Evolutionary conservation across 192 early-diverging fungal species (phyloP), one percentile per base, ranked within the genome.

Genomic region (Oehlia diaphana): DNA sequence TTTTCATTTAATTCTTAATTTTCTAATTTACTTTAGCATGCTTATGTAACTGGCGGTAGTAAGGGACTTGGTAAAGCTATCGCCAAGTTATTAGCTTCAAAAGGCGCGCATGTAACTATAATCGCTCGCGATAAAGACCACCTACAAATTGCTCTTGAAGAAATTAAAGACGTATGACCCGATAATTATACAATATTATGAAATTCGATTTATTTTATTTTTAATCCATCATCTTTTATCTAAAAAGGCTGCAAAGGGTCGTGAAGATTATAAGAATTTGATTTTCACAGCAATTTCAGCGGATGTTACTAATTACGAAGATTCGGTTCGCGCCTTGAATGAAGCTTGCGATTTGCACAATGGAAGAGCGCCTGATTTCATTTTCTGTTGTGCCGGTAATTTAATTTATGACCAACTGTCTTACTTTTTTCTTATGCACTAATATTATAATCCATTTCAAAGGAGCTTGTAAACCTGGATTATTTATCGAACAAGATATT

Each of bases 11-110:
- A 21, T 53, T 39, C 14, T 70, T n/a, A 47, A 47, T 47, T 61
- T 10, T 14, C 28, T n/a, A 19, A 21, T 63, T 58, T 26, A 42
- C 39, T 19, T 26, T 82, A 92, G 81, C 92, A 93, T 82, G 91
- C 88, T 53, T 92, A 92, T 74, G 86, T 95, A 69, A 93, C 93
- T 0, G 93, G 93, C 70, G 92, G 92, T 75, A 93, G 92, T 80
- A 85, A 88, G n/a, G 93, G 93, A 0, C 85, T 93, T 13, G 92
- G 92, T 64, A 88, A 90, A 82, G 87, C 81, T 23, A 68, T 93
- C 0, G 92, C 91, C n/a, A 81, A 88, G 39, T 86, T 91, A 44
- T 80, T 93, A 53, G 92, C 87, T 2, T 88, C 90, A 26, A 86
- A 86, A 42, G 92, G 93, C 13, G 93, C 93, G 1, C 86, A 93